Evolutionary conservation across 106 monocot species (phyloP).

Genomic region (Phalaenopsis equestris): DNA sequence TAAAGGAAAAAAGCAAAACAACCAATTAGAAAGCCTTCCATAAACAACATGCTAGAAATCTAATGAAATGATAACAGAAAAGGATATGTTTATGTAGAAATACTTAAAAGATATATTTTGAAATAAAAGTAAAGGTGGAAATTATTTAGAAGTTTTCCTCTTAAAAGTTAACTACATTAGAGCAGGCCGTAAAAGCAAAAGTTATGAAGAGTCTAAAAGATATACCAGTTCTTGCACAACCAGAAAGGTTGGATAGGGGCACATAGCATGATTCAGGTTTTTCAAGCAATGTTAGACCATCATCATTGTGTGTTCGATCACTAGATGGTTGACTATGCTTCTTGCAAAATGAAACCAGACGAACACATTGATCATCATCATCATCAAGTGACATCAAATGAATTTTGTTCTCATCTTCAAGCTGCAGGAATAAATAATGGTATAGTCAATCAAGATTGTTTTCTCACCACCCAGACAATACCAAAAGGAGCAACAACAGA

Average conservation of each 20-base stretch:
- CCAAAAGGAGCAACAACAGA: neutral
- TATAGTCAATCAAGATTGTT: neutral
- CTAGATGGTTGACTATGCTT: slow-evolving; percentile 76
- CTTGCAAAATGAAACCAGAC: slow-evolving; percentile 89
- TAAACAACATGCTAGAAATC: neutral
- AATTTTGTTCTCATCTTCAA: slow-evolving; percentile 75
- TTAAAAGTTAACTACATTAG: neutral
- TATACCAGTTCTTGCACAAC: slow-evolving; percentile 85
- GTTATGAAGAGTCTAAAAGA: neutral
- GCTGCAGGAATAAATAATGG: slow-evolving; percentile 34
- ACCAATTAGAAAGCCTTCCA: neutral
- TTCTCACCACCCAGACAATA: neutral
- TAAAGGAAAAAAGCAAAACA: slow-evolving; percentile 20
- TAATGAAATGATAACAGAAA: neutral
- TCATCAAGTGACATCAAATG: slow-evolving; percentile 82
- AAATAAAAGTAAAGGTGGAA: neutral
- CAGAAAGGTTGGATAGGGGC: slow-evolving; percentile 55
- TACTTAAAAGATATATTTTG: neutral
- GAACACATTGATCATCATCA: slow-evolving; percentile 77
- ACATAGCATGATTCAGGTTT: slow-evolving; percentile 26
- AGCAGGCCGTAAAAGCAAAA: neutral
- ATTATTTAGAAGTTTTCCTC: neutral
- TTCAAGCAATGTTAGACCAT: slow-evolving; percentile 19
- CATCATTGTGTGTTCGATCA: slow-evolving; percentile 35
- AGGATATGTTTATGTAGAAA: neutral